Base-by-base conservation (phyloP, 1,139 yeast genomes). In the Taphrina populina region DNA sequence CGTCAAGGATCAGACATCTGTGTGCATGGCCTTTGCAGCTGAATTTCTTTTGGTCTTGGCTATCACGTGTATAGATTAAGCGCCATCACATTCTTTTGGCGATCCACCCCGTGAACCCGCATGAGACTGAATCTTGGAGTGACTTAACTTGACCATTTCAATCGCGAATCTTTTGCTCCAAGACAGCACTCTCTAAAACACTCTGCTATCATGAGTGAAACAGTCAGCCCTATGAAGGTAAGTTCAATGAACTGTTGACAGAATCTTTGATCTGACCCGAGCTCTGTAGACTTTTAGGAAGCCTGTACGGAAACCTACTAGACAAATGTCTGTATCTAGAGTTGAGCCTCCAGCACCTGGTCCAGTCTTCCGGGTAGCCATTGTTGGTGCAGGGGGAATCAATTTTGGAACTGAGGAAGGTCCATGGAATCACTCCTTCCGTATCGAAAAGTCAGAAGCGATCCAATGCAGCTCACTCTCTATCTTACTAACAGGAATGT, bases 391-490 rank as follows among this genome's bases (percentile, higher is more conserved):
- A 11, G 59, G 59, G 7, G 59, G 59, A 29, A 62, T 62, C 57
- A 60, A 63, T 24, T 62, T 62, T 52, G 64, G 64, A 8, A 54
- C 59, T 15, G 61, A 52, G 17, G 60, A 62, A 32, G 64, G 60
- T 11, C 60, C 62, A 3, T 62, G 64, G 64, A 61, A 62, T 29
- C 63, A 61, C 30, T 61, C 63, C 6, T 36, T 46, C 20, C 56
- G 63, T 19, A 43, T 43, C 13, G 47, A 43, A 13, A 43, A 43
- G 47, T 43, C 19, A 7, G 34, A 11, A 7, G n/a, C n/a, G n/a
- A n/a, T 33, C 8, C 15, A 11, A 7, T 33, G 8, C 6, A 6
- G 6, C 36, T 13, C 17, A 33, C 13, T n/a, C 13, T 33, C 15
- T 10, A 4, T 10, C 13, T 4, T 17, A 20, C 17, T 43, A 15